phyloP scores from a whole-genome alignment of 23 red algal species.

The Gracilariopsis chorda region DNA sequence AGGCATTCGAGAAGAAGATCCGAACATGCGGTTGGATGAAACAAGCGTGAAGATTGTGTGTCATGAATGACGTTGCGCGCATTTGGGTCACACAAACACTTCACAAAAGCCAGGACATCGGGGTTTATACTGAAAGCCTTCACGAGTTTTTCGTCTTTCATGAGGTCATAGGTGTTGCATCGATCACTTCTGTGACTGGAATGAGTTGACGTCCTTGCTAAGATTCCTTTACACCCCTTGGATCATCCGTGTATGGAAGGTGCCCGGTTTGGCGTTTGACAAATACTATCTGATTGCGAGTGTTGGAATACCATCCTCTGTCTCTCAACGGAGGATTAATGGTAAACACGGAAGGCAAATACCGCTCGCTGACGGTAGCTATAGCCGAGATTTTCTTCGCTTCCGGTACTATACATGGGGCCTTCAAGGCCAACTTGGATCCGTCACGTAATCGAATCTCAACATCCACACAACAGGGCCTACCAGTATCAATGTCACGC shows the following conservation, averaged over 20 bases:
- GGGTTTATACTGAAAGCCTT: constrained; percentile 58
- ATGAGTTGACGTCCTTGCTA: constrained; percentile 50
- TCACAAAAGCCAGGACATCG: constrained; percentile 50
- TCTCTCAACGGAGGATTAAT: background rate
- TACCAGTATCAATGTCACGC: constrained; percentile 78
- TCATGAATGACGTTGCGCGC: background rate
- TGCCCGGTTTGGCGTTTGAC: constrained; percentile 89
- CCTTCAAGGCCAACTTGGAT: background rate
- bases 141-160: constrained; percentile 49
- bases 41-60: background rate
- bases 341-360: constrained; percentile 43
- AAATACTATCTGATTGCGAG: constrained; percentile 53
- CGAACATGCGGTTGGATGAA: background rate
- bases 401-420: constrained; percentile 89
- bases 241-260: constrained; percentile 78
- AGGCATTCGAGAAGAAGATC: constrained; percentile 60
- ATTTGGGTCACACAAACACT: constrained; percentile 43
- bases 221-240: constrained; percentile 70
- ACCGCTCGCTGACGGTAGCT: constrained; percentile 68
- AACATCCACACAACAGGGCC: constrained; percentile 75
- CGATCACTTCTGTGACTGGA: background rate
- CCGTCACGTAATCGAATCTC: constrained; percentile 43
- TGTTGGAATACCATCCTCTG: constrained; percentile 42
- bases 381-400: constrained; percentile 23
- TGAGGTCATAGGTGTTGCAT: constrained; percentile 29